A percentile compares a stretch with the other conserved stretches of the same genome.
Evolutionary conservation across 148 eudicot species (phyloP).

Genomic region (Limonium bicolor): DNA sequence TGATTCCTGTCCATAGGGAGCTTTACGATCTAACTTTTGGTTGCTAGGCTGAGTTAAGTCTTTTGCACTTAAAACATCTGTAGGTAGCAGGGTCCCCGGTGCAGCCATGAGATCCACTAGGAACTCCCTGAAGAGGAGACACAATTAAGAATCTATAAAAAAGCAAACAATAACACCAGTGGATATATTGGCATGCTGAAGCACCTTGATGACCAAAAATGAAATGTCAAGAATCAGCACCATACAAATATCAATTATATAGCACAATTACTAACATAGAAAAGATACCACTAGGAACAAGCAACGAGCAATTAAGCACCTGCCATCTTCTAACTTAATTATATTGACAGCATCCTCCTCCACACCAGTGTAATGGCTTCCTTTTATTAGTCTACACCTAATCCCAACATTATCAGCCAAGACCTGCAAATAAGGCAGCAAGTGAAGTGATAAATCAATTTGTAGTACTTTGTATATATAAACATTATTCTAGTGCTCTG

Average conservation of each 20-base stretch:
- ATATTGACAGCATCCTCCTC: conserved; percentile 95
- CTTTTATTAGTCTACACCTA: conserved; percentile 81
- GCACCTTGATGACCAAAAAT: too few relatives aligned
- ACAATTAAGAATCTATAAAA: too few relatives aligned
- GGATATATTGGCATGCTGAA: too few relatives aligned
- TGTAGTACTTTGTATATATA: background rate
- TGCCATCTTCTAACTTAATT: conserved; percentile 62
- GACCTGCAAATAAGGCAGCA: conserved; percentile 29
- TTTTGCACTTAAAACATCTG: conserved; percentile 44
- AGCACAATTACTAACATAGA: too few relatives aligned
- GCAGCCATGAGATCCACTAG: conserved; percentile 99
- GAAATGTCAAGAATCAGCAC: too few relatives aligned
- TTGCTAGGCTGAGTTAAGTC: conserved; percentile 32
- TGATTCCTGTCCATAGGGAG: conserved; percentile 25
- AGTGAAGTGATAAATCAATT: background rate
- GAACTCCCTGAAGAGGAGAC: conserved; percentile 86
- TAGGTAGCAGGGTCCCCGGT: conserved; percentile 89
- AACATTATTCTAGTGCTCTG: background rate
- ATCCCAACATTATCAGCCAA: conserved; percentile 89
- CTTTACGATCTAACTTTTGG: conserved; percentile 25
- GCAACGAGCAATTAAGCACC: conserved; percentile 21
- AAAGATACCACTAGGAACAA: background rate
- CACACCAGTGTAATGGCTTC: conserved; percentile 88
- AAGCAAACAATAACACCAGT: too few relatives aligned
- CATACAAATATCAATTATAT: too few relatives aligned